Evolutionary conservation across 2,329 filamentous ascomycete species (phyloP), one percentile per base, ranked within the genome.

Genomic region (Fusarium sp.): DNA sequence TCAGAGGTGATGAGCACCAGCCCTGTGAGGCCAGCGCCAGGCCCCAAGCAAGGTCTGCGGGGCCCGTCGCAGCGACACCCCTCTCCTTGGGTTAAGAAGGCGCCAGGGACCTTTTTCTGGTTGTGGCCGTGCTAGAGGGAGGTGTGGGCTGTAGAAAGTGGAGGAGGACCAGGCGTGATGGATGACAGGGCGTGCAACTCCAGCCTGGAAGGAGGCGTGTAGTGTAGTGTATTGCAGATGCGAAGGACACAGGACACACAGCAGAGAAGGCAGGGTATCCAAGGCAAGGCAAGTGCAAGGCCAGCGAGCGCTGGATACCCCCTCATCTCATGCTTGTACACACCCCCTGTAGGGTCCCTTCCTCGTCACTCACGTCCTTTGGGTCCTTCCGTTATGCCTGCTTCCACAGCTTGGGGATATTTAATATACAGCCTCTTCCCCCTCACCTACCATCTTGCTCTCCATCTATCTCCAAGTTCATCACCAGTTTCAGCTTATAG

Each of bases 361-460:
- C 64, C 62, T 60, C 67, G 51, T 70, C 67, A 68, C 72, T 70
- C 64, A 63, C 62, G 42, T 55, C 58, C 59, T 67, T 28, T 52
- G 52, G 58, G 43, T 48, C 53, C 50, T 52, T 63, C 52, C 43
- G 43, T 63, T 54, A 57, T 67, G 61, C 46, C 66, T 68, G 52
- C 61, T 60, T 50, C 49, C 63, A 55, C 68, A 72, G 66, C 59
- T 68, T 71, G 67, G 65, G 64, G 69, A 77, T 75, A 77, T 76
- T 76, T 77, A 77, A 76, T 73, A 63, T 75, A 74, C 58, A 76
- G 74, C 72, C 64, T 74, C 73, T 66, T 75, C 74, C 73, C 74
- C 71, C 68, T 73, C 73, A 68, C 66, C 62, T 55, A 46, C 64
- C 48, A 42, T 63, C 66, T 65, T 63, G 39, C 50, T 65, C 60